Conservation (phyloP, 306 rosid genomes). For the Clitoria ternatea region DNA sequence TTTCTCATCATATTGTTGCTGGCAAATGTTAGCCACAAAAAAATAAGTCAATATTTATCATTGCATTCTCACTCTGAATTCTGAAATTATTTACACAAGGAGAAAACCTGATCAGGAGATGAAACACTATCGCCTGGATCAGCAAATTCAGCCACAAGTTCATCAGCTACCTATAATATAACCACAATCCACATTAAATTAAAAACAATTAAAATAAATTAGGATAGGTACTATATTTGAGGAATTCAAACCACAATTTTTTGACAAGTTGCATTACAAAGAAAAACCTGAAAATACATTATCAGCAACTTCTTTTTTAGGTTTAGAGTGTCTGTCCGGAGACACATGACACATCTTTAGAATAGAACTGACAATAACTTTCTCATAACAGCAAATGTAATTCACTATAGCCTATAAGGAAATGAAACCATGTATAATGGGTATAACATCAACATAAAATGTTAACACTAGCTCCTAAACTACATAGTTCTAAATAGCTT, state of each 20-base stretch:
- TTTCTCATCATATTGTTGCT: constrained; percentile 99
- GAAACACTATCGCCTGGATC: constrained; percentile 69
- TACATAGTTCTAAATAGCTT: background rate
- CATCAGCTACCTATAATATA: constrained; percentile 86
- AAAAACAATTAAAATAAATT: constrained; percentile 6
- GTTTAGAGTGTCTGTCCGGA: background rate
- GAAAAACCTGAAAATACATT: background rate
- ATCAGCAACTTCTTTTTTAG: background rate
- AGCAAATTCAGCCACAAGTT: constrained; percentile 93
- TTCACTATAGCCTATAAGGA: background rate
- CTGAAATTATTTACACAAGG: constrained; percentile 1
- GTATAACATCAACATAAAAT: background rate
- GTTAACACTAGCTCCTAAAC: background rate
- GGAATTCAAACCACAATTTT: background rate
- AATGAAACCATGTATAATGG: background rate
- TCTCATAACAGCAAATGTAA: background rate
- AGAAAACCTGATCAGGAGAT: constrained; percentile 87
- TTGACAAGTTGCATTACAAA: background rate
- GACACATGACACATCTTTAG: background rate
- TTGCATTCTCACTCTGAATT: background rate
- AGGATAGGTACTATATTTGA: background rate
- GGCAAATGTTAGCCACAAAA: constrained; percentile 30
- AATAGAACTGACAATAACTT: background rate
- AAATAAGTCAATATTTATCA: background rate
- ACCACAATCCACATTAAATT: constrained; percentile 16